These are phyloP conservation scores for Russula olivacea DNA, from an alignment of 768 basidiomycete species.

Conservation along the genomic window DNA sequence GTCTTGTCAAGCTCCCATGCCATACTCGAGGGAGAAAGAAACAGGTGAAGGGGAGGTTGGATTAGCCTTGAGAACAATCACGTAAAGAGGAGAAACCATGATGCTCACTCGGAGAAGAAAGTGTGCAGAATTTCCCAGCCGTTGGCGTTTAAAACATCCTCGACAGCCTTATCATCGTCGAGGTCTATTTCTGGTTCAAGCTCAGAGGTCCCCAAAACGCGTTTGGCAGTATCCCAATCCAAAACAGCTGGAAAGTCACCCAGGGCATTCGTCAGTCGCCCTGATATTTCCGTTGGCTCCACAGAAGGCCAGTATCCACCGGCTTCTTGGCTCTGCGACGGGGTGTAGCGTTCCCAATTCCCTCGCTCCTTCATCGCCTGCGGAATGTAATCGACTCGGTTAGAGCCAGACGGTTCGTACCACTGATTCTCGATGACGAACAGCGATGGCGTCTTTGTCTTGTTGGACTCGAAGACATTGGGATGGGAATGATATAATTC, in stretches of 20 bases:
- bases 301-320: conserved; percentile 7
- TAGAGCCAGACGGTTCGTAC: conserved; percentile 36
- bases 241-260: neutral
- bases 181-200: conserved; percentile 14
- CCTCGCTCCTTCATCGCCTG: conserved; percentile 33
- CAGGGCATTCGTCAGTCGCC: neutral
- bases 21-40: conserved; percentile 29
- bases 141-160: conserved; percentile 33
- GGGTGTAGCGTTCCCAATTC: conserved; percentile 27
- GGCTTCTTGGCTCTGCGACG: conserved; percentile 20
- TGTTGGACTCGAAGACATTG: conserved; percentile 27
- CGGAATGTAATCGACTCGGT: conserved; percentile 37
- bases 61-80: neutral
- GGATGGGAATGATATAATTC: conserved; percentile 32
- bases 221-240: conserved; percentile 8
- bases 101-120: conserved; percentile 37
- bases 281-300: neutral
- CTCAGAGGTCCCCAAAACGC: neutral
- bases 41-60: neutral
- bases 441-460: conserved; percentile 28
- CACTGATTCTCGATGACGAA: conserved; percentile 37
- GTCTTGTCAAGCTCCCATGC: conserved; percentile 40
- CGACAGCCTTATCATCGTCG: conserved; percentile 31
- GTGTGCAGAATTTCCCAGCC: conserved; percentile 41
- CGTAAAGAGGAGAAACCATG: neutral